Percentiles rank a stretch among this genome's conserved stretches.
Evolutionary conservation across 2,329 filamentous ascomycete species (phyloP).

Genomic region (Stachybotrys chartarum): DNA sequence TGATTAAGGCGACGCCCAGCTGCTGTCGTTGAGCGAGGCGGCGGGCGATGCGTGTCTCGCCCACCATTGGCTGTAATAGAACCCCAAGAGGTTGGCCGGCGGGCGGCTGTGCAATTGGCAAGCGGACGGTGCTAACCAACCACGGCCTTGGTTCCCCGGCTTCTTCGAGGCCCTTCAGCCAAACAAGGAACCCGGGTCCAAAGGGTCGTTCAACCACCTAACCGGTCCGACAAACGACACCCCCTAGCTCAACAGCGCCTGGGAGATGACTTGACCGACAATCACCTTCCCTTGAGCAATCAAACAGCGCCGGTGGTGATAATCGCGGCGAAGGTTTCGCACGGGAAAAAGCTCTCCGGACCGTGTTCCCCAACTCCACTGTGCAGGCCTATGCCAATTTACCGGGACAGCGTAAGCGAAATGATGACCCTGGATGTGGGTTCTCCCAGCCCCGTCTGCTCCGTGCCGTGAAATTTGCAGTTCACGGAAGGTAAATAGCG

Average conservation of each 20-base stretch:
- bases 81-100: background rate
- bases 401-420: slow-evolving; percentile 25
- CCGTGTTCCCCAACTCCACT: slow-evolving; percentile 10
- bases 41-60: background rate
- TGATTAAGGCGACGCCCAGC: background rate
- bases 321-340: background rate
- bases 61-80: background rate
- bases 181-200: background rate
- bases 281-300: background rate
- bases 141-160: background rate
- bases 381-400: slow-evolving; percentile 22
- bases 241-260: too few relatives aligned
- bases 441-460: slow-evolving; percentile 10
- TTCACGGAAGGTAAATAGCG: background rate
- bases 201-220: background rate
- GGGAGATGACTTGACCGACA: too few relatives aligned
- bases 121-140: background rate
- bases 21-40: too few relatives aligned
- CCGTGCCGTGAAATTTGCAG: background rate
- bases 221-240: background rate
- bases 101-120: background rate
- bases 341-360: slow-evolving; percentile 2
- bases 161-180: background rate
- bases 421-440: slow-evolving; percentile 20
- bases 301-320: background rate